A percentile compares a stretch with the other conserved stretches of the same genome.
These are phyloP conservation scores for Aspergillus sp. DNA, from an alignment of 2,329 filamentous ascomycete genomes.

Conservation along the genomic window DNA sequence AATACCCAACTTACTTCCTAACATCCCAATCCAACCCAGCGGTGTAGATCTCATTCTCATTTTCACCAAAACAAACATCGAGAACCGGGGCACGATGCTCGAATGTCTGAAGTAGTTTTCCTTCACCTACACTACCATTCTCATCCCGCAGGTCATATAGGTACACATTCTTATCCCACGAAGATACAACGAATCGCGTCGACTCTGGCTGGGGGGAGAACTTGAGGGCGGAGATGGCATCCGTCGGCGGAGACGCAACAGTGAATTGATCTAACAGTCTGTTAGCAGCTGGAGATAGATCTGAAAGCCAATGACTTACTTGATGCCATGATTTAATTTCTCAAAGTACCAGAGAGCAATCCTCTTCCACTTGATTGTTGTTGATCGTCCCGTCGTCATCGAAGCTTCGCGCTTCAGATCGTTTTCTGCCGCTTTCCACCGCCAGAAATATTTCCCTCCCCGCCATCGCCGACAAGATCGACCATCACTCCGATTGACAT, in stretches of 20 bases:
- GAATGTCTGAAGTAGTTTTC: slow-evolving; percentile 65
- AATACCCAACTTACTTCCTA: slow-evolving; percentile 52
- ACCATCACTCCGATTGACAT: neutral
- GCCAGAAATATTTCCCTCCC: slow-evolving; percentile 24
- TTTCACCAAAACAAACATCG: slow-evolving; percentile 83
- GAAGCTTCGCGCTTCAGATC: slow-evolving; percentile 18
- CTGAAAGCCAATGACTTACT: slow-evolving; percentile 25
- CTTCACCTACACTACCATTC: slow-evolving; percentile 52
- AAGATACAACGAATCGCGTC: slow-evolving; percentile 80
- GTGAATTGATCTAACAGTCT: slow-evolving; percentile 63
- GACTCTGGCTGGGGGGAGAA: slow-evolving; percentile 74
- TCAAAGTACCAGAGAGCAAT: too few relatives aligned
- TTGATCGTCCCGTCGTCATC: slow-evolving; percentile 15
- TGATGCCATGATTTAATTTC: slow-evolving; percentile 32
- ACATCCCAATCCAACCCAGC: slow-evolving; percentile 86
- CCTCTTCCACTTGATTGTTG: slow-evolving; percentile 4
- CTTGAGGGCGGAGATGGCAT: slow-evolving; percentile 79
- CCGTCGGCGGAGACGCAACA: slow-evolving; percentile 73
- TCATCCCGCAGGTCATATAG: slow-evolving; percentile 68
- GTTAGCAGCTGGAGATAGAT: slow-evolving; percentile 2
- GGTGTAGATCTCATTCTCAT: slow-evolving; percentile 78
- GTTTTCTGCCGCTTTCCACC: slow-evolving; percentile 30
- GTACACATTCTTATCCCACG: slow-evolving; percentile 91
- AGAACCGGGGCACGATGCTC: slow-evolving; percentile 82
- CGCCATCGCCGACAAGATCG: slow-evolving; percentile 5